Base-by-base conservation (phyloP, 768 basidiomycete species). In the Boletus rubescentipes region DNA sequence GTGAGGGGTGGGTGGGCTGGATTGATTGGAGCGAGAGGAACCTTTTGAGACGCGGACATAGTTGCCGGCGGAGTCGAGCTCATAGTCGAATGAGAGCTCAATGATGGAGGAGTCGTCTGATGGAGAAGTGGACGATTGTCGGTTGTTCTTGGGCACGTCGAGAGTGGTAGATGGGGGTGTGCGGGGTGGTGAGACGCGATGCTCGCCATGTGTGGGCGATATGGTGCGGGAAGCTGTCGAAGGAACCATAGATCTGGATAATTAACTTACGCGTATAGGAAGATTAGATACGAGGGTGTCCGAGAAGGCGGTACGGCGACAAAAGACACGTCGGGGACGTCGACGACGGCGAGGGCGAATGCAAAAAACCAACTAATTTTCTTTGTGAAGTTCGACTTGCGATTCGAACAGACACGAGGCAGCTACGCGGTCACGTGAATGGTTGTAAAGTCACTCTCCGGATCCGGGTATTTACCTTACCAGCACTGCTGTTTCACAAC, bases 61-160 rank as follows among this genome's bases (percentile, higher is more conserved):
- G 55, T 79, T 74, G 5, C 78, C 78, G 2, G 71, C 68, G 1
- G 76, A 74, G 60, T 79, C 75, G 26, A 69, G 67, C 46, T 77
- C 74, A 39, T 79, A 79, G 57, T 75, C 74, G 50, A 79, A 79
- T 3, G 78, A 79, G 53, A 79, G 75, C 36, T 80, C 77, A 12
- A 75, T 71, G 47, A 78, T 65, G 2, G 75, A 75, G 1, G 77
- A 76, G 37, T 78, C 77, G 46, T 79, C 78, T 4, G 77, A 79
- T 46, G 72, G 71, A 9, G 76, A 66, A 20, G 68, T 64, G 8
- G 71, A 74, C 16, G 64, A 5, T 35, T 62, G 73, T 32, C 70
- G 70, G 54, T 37, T 59, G 40, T 62, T 68, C 62, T 72, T 70
- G n/a, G 70, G 55, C 50, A 60, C 63, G 53, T 70, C 70, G 36